Evolutionary conservation across 495 filamentous ascomycete species (phyloP).

Genomic region (Podospora pseudopauciseta): DNA sequence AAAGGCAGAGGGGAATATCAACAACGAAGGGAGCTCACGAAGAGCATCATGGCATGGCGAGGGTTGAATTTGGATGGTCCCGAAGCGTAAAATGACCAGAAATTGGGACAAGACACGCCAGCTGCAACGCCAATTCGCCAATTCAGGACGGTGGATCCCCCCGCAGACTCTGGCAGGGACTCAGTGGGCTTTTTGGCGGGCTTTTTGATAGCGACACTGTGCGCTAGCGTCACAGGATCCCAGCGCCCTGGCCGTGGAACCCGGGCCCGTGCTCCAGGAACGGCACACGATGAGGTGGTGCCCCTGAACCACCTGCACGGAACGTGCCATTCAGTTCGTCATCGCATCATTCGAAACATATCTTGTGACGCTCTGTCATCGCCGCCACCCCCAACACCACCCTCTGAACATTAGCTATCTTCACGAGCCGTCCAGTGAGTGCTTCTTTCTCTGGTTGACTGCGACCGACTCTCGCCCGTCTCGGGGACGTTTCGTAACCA

Average conservation of each 20-base stretch:
- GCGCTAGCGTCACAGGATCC: constrained; percentile 16
- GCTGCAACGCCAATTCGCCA: neutral
- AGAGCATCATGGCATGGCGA: constrained; percentile 16
- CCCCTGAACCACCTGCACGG: neutral
- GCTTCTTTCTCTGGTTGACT: neutral
- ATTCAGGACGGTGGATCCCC: constrained; percentile 2
- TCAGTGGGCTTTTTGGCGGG: too few relatives aligned
- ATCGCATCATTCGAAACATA: neutral
- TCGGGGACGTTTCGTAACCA: neutral
- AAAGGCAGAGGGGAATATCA: neutral
- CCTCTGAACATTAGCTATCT: neutral
- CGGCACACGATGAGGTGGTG: neutral
- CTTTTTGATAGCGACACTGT: constrained; percentile 8
- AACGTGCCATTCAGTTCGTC: neutral
- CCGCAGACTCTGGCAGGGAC: neutral
- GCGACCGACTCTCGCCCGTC: neutral
- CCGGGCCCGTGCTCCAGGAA: neutral
- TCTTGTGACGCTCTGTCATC: neutral
- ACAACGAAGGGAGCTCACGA: constrained; percentile 14
- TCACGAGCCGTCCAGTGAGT: neutral
- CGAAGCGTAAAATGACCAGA: constrained; percentile 9
- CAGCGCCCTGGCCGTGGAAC: constrained; percentile 8
- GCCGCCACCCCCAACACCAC: neutral
- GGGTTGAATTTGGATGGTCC: constrained; percentile 3
- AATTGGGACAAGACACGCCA: constrained; percentile 7